These are phyloP conservation scores for Chlorella ohadii DNA, from an alignment of 139 green algal genomes.

Conservation along the genomic window DNA sequence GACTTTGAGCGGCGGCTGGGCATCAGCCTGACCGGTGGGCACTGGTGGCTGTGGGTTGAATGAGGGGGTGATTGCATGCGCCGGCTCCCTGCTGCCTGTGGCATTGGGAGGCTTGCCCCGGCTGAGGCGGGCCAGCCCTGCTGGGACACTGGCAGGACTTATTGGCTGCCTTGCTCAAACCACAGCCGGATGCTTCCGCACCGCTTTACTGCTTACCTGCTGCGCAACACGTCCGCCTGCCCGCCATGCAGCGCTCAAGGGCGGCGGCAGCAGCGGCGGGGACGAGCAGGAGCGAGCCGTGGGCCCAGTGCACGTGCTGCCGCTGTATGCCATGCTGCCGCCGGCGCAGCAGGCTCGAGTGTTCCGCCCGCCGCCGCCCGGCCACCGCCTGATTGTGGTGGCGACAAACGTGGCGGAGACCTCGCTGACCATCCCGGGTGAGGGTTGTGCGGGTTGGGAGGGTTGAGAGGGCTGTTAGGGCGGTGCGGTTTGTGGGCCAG, in stretches of 20 bases:
- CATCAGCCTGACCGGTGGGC: slow-evolving; percentile 25
- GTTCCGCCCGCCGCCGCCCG: slow-evolving; percentile 78
- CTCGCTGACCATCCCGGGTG: slow-evolving; percentile 95
- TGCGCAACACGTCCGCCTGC: too few relatives aligned
- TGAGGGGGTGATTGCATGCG: background rate
- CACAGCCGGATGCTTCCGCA: too few relatives aligned
- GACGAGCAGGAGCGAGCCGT: background rate
- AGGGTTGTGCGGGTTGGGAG: background rate
- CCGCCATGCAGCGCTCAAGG: slow-evolving; percentile 10
- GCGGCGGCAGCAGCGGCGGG: slow-evolving; percentile 12
- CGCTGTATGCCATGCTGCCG: slow-evolving; percentile 96
- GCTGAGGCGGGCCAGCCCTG: too few relatives aligned
- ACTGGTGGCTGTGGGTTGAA: background rate
- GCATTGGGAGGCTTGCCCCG: too few relatives aligned
- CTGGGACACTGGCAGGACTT: too few relatives aligned
- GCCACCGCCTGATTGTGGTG: slow-evolving; percentile 90
- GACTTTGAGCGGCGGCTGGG: slow-evolving; percentile 55
- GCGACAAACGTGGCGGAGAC: slow-evolving; percentile 99
- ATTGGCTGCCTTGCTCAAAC: background rate
- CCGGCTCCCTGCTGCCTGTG: too few relatives aligned
- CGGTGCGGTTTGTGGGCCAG: too few relatives aligned
- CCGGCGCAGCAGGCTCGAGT: slow-evolving; percentile 71
- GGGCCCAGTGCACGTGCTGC: slow-evolving; percentile 84
- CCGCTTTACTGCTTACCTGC: too few relatives aligned
- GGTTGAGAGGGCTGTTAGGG: too few relatives aligned